Evolutionary conservation across 2,329 filamentous ascomycete species (phyloP).

Genomic region (Neofusicoccum cordaticola): DNA sequence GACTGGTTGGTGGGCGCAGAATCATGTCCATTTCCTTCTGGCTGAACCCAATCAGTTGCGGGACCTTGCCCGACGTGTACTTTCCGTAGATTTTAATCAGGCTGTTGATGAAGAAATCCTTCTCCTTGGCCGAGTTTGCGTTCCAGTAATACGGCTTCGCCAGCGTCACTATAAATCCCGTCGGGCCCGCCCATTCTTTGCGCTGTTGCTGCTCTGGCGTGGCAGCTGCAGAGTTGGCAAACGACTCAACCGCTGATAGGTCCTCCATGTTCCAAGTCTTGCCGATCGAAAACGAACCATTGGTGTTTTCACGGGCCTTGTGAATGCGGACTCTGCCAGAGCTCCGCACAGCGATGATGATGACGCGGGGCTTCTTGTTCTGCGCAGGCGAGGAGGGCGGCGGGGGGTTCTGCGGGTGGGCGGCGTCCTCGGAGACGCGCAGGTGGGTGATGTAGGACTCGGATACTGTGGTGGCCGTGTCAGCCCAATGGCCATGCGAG

Average conservation of each 20-base stretch:
- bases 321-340: constrained; percentile 92
- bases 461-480: constrained; percentile 28
- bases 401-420: constrained; percentile 77
- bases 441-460: constrained; percentile 99
- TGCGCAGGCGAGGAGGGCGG: constrained; percentile 72
- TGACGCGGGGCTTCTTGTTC: constrained; percentile 83
- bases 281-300: constrained; percentile 92
- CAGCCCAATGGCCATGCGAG: constrained; percentile 10
- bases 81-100: constrained; percentile 95
- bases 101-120: constrained; percentile 97
- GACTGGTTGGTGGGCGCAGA: constrained; percentile 46
- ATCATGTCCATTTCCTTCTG: constrained; percentile 73
- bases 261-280: constrained; percentile 99
- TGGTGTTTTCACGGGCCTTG: constrained; percentile 93
- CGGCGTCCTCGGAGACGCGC: constrained; percentile 80
- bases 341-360: constrained; percentile 89
- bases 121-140: constrained; percentile 88
- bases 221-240: constrained; percentile 58
- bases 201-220: constrained; percentile 60
- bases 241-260: constrained; percentile 78
- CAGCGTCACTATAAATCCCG: constrained; percentile 83
- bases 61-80: constrained; percentile 83
- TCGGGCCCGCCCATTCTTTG: constrained; percentile 74
- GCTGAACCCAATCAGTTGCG: constrained; percentile 80
- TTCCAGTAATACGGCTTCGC: constrained; percentile 98